Base-by-base conservation (phyloP, 2,329 filamentous ascomycete species). In the Penicillium griseofulvum region DNA sequence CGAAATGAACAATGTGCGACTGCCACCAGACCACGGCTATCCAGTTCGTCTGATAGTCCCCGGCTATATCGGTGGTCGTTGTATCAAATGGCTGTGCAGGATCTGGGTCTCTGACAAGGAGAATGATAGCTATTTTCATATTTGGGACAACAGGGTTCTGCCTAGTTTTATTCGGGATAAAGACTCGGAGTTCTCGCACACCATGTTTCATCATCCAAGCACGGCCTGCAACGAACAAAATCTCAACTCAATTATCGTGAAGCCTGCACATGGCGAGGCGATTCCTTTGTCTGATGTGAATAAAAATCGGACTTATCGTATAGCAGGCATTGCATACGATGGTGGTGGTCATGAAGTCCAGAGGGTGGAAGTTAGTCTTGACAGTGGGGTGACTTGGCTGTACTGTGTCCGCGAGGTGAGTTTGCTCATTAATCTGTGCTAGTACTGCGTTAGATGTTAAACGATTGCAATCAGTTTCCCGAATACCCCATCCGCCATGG, bases 1-100 rank as follows among this genome's bases (percentile, higher is more conserved):
- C 85, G 83, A 88, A 64, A 89, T 89, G 87, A 89, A 89, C 59
- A 86, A 82, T 5, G 75, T 87, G 57, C 78, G 78, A 0, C 74
- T 89, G 0, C 87, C 86, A 0, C 78, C 76, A 11, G 87, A 88
- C 55, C 87, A 89, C 56, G 87, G 87, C 0, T 85, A 78, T 24
- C 87, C 87, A 0, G 72, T 89, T 0, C 79, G 87, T 5, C 76
- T 80, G 0, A 78, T 89, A 0, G 85, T 88, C 0, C 77, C 86
- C 60, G 85, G 85, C 0, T 88, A 88, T 60, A 87, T 89, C 54
- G 87, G 86, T 0, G 87, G 86, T 0, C 71, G 83, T n/a, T 83
- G 79, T 55, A 80, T 82, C 54, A 87, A 87, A 66, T 86, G 84
- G 84, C 74, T 87, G 14, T 22, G 26, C 2, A 41, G 14, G 12